phyloP scores from a whole-genome alignment of 257 asterid genomes.

The Ballota nigra region DNA sequence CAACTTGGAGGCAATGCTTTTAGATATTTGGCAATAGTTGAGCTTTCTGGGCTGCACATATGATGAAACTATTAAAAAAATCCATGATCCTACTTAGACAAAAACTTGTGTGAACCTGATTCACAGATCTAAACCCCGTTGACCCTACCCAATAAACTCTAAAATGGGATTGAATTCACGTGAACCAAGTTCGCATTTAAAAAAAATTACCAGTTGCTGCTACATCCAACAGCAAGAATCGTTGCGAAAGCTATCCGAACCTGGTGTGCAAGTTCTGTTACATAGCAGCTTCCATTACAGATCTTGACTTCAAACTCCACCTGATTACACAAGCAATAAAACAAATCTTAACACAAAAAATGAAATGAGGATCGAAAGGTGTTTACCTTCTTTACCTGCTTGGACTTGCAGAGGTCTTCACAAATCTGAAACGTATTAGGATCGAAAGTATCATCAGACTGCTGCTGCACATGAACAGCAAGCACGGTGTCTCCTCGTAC shows the following conservation, averaged over 20 bases:
- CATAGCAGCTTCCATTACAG: constrained; percentile 50
- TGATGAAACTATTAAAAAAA: neutral
- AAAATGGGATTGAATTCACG: neutral
- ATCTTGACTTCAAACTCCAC: constrained; percentile 79
- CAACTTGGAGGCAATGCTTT: constrained; percentile 84
- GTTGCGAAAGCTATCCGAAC: constrained; percentile 65
- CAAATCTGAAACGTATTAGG: constrained; percentile 56
- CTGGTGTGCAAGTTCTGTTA: constrained; percentile 58
- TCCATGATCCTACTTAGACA: no score
- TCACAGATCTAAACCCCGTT: no score
- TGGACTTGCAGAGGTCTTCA: constrained; percentile 48
- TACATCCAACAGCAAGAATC: constrained; percentile 48
- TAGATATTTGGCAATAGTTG: constrained; percentile 37
- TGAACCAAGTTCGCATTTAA: neutral
- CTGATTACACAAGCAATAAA: constrained; percentile 30
- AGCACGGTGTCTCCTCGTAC: constrained; percentile 52
- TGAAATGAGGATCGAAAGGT: no score
- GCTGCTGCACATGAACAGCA: constrained; percentile 68
- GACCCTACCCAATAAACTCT: neutral
- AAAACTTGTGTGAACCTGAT: no score
- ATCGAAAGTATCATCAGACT: constrained; percentile 48
- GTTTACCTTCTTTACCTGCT: constrained; percentile 40
- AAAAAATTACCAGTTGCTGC: constrained; percentile 27
- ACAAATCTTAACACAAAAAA: neutral
- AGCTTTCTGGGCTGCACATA: constrained; percentile 45